phyloP scores from a whole-genome alignment of 106 monocot species.

The Posidonia australis region DNA sequence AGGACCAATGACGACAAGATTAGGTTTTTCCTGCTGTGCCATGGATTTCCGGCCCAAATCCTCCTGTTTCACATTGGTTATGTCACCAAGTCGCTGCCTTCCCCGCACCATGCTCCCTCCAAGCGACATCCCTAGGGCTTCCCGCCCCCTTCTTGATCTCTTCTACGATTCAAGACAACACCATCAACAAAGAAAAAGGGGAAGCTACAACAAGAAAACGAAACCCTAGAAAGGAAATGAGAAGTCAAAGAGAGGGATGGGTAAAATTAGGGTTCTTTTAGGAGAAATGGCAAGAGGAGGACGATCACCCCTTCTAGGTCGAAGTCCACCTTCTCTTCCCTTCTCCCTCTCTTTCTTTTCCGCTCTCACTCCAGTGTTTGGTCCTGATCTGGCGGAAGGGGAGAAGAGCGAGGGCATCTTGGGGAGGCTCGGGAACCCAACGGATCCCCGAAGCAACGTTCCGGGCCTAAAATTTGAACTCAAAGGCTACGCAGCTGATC shows the following conservation, averaged over 20 bases:
- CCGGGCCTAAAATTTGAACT: constrained; percentile 4
- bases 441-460: constrained; percentile 1
- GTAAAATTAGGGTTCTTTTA: neutral
- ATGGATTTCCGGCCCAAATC: neutral
- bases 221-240: neutral
- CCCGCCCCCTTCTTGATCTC: neutral
- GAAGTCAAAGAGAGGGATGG: neutral
- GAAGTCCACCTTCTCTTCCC: neutral
- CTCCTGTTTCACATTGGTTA: constrained; percentile 23
- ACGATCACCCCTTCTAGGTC: neutral
- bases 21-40: constrained; percentile 1
- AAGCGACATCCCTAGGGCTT: neutral
- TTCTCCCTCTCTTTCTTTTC: neutral
- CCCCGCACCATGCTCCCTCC: constrained; percentile 1
- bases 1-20: neutral
- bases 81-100: constrained; percentile 43
- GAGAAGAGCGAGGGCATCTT: neutral
- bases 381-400: no score
- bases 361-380: neutral
- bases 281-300: neutral
- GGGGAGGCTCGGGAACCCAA: constrained; percentile 2
- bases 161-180: no score
- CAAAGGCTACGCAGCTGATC: no score
- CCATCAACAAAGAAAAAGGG: no score
- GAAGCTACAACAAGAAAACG: neutral